Evolutionary conservation across 768 basidiomycete species (phyloP).

Genomic region (Psilocybe sp.): DNA sequence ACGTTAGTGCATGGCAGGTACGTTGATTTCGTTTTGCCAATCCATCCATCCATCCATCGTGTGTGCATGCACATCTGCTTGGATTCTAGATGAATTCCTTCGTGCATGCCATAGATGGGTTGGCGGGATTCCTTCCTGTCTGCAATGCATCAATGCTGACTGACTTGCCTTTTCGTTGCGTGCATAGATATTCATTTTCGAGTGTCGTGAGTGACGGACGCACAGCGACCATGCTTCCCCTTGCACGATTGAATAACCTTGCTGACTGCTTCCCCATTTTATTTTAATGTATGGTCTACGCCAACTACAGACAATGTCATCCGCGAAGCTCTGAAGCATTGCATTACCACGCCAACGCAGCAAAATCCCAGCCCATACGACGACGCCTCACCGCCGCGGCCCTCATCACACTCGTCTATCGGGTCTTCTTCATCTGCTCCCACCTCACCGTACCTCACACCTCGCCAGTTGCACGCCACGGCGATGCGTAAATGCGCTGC

Average conservation of each 20-base stretch:
- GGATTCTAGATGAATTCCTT: no score
- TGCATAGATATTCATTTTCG: conserved; percentile 80
- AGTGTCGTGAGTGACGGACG: conserved; percentile 67
- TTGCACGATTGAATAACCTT: no score
- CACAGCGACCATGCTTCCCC: no score
- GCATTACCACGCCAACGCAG: conserved; percentile 18
- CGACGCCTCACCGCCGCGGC: conserved; percentile 43
- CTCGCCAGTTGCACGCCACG: conserved; percentile 43
- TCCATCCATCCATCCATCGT: neutral
- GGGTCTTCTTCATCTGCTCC: neutral
- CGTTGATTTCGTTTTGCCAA: conserved; percentile 17
- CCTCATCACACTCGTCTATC: conserved; percentile 37
- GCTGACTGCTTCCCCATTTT: no score
- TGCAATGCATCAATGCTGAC: neutral
- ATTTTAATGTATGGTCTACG: no score
- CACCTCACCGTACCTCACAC: conserved; percentile 42
- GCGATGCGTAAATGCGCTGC: conserved; percentile 50
- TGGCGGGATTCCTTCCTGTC: neutral
- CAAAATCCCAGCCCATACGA: conserved; percentile 30
- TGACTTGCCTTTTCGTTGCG: conserved; percentile 14
- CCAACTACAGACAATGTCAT: conserved; percentile 70
- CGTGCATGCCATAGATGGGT: no score
- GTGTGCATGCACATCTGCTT: no score
- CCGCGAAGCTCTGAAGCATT: conserved; percentile 76
- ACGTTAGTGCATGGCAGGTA: conserved; percentile 87